phyloP scores from a whole-genome alignment of 2,329 filamentous ascomycete genomes.

The Fusarium algeriense region DNA sequence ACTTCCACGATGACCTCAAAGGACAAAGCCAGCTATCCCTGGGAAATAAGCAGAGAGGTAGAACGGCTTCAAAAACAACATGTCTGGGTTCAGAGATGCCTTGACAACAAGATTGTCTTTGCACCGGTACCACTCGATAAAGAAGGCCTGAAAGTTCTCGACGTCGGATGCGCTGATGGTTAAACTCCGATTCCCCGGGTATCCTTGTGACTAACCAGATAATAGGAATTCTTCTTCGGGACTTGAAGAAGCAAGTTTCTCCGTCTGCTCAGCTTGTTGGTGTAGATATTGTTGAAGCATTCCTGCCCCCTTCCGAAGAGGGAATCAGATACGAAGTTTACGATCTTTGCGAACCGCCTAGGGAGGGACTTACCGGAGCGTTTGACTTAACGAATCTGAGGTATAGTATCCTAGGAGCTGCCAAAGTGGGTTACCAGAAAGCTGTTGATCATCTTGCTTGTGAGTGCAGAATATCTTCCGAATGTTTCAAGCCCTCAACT shows the following conservation, averaged over 20 bases:
- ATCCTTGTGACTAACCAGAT: fast-evolving
- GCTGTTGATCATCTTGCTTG: conserved; percentile 2
- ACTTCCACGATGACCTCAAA: not conserved
- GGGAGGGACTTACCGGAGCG: fast-evolving
- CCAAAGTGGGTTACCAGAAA: conserved; percentile 1
- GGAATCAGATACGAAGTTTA: conserved; percentile 13
- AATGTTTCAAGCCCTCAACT: fast-evolving
- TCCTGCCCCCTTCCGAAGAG: not conserved
- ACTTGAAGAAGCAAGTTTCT: conserved; percentile 15
- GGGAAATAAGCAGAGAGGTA: conserved; percentile 5
- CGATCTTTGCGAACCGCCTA: conserved; percentile 1
- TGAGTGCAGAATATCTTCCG: not conserved
- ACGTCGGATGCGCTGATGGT: conserved; percentile 32
- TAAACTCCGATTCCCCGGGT: fast-evolving
- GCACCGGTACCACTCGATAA: not conserved
- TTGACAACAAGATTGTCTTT: conserved; percentile 16
- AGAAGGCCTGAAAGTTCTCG: conserved; percentile 6
- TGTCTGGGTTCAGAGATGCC: conserved; percentile 24
- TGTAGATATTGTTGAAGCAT: conserved; percentile 19
- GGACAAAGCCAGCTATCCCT: conserved; percentile 6
- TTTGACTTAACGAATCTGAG: conserved; percentile 24
- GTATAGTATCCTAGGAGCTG: conserved; percentile 9
- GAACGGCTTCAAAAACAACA: conserved; percentile 30
- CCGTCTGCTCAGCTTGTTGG: conserved; percentile 30
- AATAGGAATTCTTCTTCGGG: conserved; percentile 12